Percentiles rank a stretch among this genome's conserved stretches.
These are phyloP conservation scores for Pelargonium hybrid DNA, from an alignment of 441 rosid species.

Conservation along the genomic window DNA sequence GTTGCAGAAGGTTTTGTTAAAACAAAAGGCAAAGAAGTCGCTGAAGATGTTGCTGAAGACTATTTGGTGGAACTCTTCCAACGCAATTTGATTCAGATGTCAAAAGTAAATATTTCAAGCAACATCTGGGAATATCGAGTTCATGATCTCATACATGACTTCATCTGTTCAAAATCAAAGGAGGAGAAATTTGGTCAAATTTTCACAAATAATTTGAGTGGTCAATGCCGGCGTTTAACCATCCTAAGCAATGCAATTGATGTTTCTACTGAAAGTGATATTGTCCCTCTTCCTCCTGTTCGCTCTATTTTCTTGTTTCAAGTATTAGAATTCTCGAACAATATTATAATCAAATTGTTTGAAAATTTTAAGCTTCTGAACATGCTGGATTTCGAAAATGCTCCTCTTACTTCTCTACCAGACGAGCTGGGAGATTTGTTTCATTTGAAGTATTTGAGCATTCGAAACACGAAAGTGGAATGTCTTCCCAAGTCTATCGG, in stretches of 20 bases:
- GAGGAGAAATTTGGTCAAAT: background rate
- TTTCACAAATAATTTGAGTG: background rate
- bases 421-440: constrained; percentile 11
- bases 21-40: background rate
- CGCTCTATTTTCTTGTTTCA: background rate
- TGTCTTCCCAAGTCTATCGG: constrained; percentile 13
- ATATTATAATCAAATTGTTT: background rate
- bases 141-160: constrained; percentile 12
- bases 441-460: constrained; percentile 12
- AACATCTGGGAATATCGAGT: background rate
- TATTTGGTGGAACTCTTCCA: constrained; percentile 2
- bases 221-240: background rate
- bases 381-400: constrained; percentile 9
- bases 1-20: constrained; percentile 15
- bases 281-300: background rate
- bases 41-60: constrained; percentile 2
- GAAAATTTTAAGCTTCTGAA: background rate
- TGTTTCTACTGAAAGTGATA: background rate
- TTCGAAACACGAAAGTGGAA: constrained; percentile 6
- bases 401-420: background rate
- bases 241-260: background rate
- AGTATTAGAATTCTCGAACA: background rate
- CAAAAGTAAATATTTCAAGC: background rate
- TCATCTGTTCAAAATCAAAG: background rate
- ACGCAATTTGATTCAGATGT: constrained; percentile 11